Base-by-base conservation (phyloP, 257 asterid species). In the Mitragyna speciosa region DNA sequence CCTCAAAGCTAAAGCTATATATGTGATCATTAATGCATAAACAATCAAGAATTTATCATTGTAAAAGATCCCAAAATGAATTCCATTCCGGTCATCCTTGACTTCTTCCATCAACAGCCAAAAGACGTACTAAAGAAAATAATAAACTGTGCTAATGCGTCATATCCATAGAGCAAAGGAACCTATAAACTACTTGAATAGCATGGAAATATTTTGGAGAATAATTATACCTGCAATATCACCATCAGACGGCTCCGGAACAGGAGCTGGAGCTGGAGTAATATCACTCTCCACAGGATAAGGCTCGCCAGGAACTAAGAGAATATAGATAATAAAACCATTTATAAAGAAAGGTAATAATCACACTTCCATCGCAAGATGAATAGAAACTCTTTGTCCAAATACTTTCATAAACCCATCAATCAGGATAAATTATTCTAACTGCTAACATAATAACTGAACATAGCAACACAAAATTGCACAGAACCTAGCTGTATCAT, bases 251-350 rank as follows among this genome's bases (percentile, higher is more conserved):
- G 97, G 98, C 74, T 91, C 85, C 76, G 97, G 96, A 83, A 82
- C 88, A 10, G 98, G 97, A 87, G 92, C 82, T 33, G 89, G 85
- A 82, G 82, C 24, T 36, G 89, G 85, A 82, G 82, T n/a, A 26
- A 87, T 81, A 48, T 61, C 82, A 77, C 87, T 89, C 80, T 86
- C 80, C 59, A 79, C 77, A 9, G 86, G 90, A 86, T 89, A 88
- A 61, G 96, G 95, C 58, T 90, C 92, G 16, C 99, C 99, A 41
- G 99, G 99, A 88, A 88, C 99, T 95, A 91, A 77, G 80, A 83
- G 79, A 77, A 59, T 69, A 81, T 33, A 71, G 43, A 75, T 47
- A 64, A 76, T 80, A 75, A 48, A 20, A 75, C 30, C 28, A 78
- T 52, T 76, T 70, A 43, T 10, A 30, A 15, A 39, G 43, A 56